Base-by-base conservation (phyloP, 768 basidiomycete genomes). In the Leccinum ochraceum region DNA sequence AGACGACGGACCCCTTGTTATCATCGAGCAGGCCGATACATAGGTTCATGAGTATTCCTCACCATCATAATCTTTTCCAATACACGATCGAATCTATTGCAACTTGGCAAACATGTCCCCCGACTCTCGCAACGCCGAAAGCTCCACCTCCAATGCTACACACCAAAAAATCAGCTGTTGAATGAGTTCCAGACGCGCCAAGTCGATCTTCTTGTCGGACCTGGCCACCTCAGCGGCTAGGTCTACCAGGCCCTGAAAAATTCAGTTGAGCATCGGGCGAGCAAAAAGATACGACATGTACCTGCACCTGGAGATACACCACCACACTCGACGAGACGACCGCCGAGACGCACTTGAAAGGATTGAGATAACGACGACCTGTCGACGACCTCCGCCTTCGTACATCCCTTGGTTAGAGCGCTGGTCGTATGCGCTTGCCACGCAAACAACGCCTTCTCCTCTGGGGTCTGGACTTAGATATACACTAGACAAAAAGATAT, bases 391-490 rank as follows among this genome's bases (percentile, higher is more conserved):
- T 83, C 81, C 26, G 85, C 85, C 54, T 81, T 85, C 70, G 90
- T 91, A 77, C 90, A 89, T 13, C 94, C 94, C 76, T 98, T 99
- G 60, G 88, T 92, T 42, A 99, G 80, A 17, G 90, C 82, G 7
- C 84, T 77, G 63, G 98, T 88, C 11, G 94, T 94, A 1, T 86
- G 73, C 3, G 81, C 67, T 70, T 98, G 94, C 0, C 85, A 80
- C 65, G 85, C 79, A 66, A 98, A 86, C 3, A 97, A 78, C 6
- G 74, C 67, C 2, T 83, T 86, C 61, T 92, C 88, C 20, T 80
- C 75, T 16, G 85, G 80, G 14, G 80, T 80, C 70, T 89, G 85
- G 1, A 84, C 79, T 60, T 90, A 87, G 66, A 97, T 76, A 76
- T 1, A 28, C 6, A 28, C 26, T 1, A 26, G 5, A 26, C 26